phyloP scores from a whole-genome alignment of 2,329 filamentous ascomycete species.

The Pestalotiopsis sp. region DNA sequence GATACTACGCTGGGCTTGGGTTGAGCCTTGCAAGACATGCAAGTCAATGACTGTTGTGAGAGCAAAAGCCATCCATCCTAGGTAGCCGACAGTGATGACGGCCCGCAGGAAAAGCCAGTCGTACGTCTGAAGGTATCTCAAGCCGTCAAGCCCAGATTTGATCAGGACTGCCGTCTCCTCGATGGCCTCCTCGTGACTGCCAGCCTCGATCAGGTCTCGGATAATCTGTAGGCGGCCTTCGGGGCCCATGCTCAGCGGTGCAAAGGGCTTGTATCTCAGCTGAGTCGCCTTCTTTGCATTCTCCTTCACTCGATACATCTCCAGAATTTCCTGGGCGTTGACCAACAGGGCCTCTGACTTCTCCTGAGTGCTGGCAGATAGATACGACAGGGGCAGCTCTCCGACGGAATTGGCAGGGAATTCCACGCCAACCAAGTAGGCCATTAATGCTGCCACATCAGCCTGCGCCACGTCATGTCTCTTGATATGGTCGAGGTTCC shows the following conservation, averaged over 20 bases:
- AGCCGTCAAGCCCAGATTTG: slow-evolving; percentile 72
- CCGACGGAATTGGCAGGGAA: slow-evolving; percentile 97
- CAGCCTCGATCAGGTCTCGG: slow-evolving; percentile 63
- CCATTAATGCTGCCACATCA: slow-evolving; percentile 93
- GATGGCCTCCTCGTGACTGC: slow-evolving; percentile 75
- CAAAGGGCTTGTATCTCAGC: slow-evolving; percentile 76
- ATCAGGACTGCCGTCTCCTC: slow-evolving; percentile 75
- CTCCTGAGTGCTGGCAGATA: slow-evolving; percentile 69
- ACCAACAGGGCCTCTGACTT: slow-evolving; percentile 84
- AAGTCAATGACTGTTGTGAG: slow-evolving; percentile 85
- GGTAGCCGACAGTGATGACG: slow-evolving; percentile 84
- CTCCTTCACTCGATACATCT: slow-evolving; percentile 97
- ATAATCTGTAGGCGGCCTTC: slow-evolving; percentile 70
- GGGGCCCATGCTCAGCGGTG: slow-evolving; percentile 63
- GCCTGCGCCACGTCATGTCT: slow-evolving; percentile 93
- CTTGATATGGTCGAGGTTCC: slow-evolving; percentile 77
- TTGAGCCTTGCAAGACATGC: slow-evolving; percentile 75
- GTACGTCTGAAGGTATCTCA: slow-evolving; percentile 95
- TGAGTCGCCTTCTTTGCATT: slow-evolving; percentile 74
- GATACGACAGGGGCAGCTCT: slow-evolving; percentile 80
- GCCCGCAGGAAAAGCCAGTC: slow-evolving; percentile 95
- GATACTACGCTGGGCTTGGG: slow-evolving; percentile 62
- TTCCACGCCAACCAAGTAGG: slow-evolving; percentile 82
- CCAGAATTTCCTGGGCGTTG: slow-evolving; percentile 84
- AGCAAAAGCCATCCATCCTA: slow-evolving; percentile 94